These are phyloP conservation scores for Climacium dendroides DNA, from an alignment of 225 moss, liverwort and hornwort species.

Conservation along the genomic window DNA sequence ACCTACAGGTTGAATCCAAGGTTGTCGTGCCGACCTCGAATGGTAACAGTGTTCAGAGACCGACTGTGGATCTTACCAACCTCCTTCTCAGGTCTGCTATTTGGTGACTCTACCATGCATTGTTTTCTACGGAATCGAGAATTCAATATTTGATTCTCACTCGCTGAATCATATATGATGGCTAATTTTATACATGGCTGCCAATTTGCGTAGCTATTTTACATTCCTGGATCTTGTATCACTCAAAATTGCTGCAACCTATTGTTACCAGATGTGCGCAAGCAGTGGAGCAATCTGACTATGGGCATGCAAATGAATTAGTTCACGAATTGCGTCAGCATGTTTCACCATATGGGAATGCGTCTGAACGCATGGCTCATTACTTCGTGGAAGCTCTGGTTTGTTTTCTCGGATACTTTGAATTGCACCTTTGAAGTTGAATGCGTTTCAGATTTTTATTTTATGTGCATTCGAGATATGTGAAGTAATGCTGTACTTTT, in stretches of 20 bases:
- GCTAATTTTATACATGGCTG: not conserved
- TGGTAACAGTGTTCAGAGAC: not conserved
- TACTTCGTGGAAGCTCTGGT: conserved; percentile 79
- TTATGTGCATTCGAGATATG: not conserved
- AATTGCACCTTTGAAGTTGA: not conserved
- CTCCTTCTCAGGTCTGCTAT: conserved; percentile 16
- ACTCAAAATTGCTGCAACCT: not conserved
- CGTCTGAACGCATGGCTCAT: conserved; percentile 50
- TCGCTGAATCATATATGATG: not conserved
- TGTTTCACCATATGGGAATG: conserved; percentile 59
- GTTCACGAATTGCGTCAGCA: conserved; percentile 29
- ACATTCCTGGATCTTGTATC: not conserved
- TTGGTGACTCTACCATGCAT: not conserved
- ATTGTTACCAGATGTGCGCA: conserved; percentile 21
- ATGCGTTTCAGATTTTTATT: not conserved
- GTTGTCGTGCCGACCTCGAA: not conserved
- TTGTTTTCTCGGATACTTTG: not conserved
- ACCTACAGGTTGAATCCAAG: not conserved
- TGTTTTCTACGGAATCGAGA: not conserved
- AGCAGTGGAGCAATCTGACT: conserved; percentile 29
- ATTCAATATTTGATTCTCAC: not conserved
- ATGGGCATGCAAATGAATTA: conserved; percentile 18
- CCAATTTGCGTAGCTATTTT: not conserved
- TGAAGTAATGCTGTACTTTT: not conserved
- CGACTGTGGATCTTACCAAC: conserved; percentile 17